Base-by-base conservation (phyloP, 23 red algal genomes). In the Gracilaria caudata region DNA sequence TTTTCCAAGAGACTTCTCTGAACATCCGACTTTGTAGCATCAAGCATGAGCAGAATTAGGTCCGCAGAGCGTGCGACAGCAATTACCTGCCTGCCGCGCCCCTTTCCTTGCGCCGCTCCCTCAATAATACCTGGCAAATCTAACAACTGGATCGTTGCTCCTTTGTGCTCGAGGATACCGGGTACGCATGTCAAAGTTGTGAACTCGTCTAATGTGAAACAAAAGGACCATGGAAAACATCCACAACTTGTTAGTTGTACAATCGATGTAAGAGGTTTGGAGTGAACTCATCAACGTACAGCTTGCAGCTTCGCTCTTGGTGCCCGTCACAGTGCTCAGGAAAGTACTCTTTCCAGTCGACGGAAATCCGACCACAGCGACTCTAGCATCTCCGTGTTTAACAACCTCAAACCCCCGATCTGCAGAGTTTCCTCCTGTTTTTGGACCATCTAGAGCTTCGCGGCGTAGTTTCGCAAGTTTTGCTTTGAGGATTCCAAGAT, bases 311-410 rank as follows among this genome's bases (percentile, higher is more conserved):
- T 98, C 96, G 46, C 86, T 92, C 29, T 98, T 79, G 36, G 97
- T 98, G 32, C 94, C 86, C 1, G 97, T 98, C 25, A 98, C 76
- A 64, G 78, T 94, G 24, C 81, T 89, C 30, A 98, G 73, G 30
- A 98, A 86, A n/a, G 97, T 98, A 39, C 92, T 95, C 83, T 98
- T 98, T 26, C 97, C 97, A 59, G 94, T 94, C 5, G 97, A 98
- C 21, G 97, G 97, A 63, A 98, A 98, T 4, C 92, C 97, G 20
- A 98, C 68, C 20, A 98, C 78, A 14, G 88, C 97, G 39, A 98
- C 97, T 21, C 97, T 90, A 5, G 97, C 97, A 71, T 98, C 92
- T 24, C 97, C 97, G 65, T 94, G 75, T 60, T 95, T 94, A 38
- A 93, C 92, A 21, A 98, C 97, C 65, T 98, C 97, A 83, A 98